Percentiles rank a stretch among this genome's conserved stretches.
These are phyloP conservation scores for Schwanniomyces pseudopolymorphus DNA, from an alignment of 805 yeast genomes.

Conservation along the genomic window DNA sequence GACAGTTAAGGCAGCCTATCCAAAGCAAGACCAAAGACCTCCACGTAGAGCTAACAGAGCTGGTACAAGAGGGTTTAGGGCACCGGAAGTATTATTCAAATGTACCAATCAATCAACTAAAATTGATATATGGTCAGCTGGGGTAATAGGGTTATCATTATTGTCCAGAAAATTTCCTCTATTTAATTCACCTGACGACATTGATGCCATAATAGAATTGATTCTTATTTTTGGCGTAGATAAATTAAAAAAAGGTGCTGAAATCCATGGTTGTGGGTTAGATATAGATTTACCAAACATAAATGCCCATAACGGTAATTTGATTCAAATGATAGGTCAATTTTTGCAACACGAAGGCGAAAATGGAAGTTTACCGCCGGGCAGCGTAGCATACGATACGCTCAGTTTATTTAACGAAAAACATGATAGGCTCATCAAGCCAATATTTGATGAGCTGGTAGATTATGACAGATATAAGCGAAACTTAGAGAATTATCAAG, in stretches of 20 bases:
- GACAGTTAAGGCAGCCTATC: constrained; percentile 55
- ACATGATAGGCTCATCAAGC: constrained; percentile 33
- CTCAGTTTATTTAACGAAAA: constrained; percentile 47
- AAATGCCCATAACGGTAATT: constrained; percentile 27
- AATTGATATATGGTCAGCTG: constrained; percentile 92
- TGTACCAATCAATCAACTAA: constrained; percentile 81
- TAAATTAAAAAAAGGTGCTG: constrained; percentile 73
- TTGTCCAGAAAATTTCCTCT: constrained; percentile 83
- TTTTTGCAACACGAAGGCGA: constrained; percentile 43
- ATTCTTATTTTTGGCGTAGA: constrained; percentile 77
- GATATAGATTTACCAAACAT: constrained; percentile 43
- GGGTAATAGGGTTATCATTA: constrained; percentile 79
- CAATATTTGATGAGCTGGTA: constrained; percentile 14
- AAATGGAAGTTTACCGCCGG: constrained; percentile 63
- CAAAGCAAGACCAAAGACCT: constrained; percentile 83
- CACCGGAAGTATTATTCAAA: constrained; percentile 88
- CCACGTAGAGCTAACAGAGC: constrained; percentile 95
- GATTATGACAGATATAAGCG: constrained; percentile 14
- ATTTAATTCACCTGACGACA: constrained; percentile 91
- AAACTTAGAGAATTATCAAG: constrained; percentile 29
- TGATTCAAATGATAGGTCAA: constrained; percentile 27
- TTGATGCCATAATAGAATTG: constrained; percentile 85
- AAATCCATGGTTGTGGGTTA: constrained; percentile 83
- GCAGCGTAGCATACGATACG: constrained; percentile 71
- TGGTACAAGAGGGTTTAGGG: constrained; percentile 92